Base-by-base conservation (phyloP, 2,329 filamentous ascomycete species). In the Sporothrix pallida region DNA sequence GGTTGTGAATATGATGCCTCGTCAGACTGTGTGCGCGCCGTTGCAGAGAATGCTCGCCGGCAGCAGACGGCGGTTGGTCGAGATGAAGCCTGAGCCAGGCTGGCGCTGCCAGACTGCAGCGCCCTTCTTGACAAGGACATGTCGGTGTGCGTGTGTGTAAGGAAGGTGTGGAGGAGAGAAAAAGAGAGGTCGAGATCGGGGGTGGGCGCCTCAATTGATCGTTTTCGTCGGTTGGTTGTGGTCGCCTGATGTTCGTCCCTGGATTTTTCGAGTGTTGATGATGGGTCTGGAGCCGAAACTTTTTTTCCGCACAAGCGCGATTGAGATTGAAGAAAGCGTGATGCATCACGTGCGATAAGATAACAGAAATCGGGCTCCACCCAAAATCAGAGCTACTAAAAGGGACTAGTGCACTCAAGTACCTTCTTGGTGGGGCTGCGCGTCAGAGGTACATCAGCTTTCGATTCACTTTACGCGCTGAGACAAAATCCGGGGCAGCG, bases 121-220 rank as follows among this genome's bases (percentile, higher is more conserved):
- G 79, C 80, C 74, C 80, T 80, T 70, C 80, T 72, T 23, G 69
- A 46, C 7, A 75, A 23, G 13, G 74, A 73, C 74, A 75, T 75
- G 37, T 4, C 3, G n/a, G n/a, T 44, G 26, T 42, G 56, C n/a
- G 17, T 17, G 12, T 46, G 20, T 48, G 52, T 26, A 10, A 7
- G 15, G 23, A 44, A 0, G 50, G 26, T 42, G 67, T 20, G 17
- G 3, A 56, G 20, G 50, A 58, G 50, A 2, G 20, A 15, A 13
- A 23, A 15, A 9, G 56, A 62, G 26, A 10, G 52, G 23, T 56
- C 9, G 52, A 10, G 52, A 23, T 26, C 20, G 52, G 26, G 31
- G 31, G 31, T 37, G 31, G 31, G 31, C 31, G 31, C 31, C 7
- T 56, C 12, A 17, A 67, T 48, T 44, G 17, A 42, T n/a, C 26